These are phyloP conservation scores for Paecilomyces niveus DNA, from an alignment of 2,329 filamentous ascomycete genomes.

Conservation along the genomic window DNA sequence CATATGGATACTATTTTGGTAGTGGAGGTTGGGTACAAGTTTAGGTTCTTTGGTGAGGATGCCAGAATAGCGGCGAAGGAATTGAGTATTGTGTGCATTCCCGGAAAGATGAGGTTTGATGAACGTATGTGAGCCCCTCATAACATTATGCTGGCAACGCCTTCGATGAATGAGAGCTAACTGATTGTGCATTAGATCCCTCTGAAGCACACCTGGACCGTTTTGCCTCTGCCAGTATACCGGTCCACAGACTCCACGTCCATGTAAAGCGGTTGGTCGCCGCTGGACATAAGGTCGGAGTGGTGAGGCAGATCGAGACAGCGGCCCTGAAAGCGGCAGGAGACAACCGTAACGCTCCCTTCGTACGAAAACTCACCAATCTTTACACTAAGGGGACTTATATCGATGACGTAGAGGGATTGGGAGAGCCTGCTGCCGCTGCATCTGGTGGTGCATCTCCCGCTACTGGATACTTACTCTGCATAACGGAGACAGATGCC, in stretches of 20 bases:
- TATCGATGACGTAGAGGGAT: constrained; percentile 81
- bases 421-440: constrained; percentile 52
- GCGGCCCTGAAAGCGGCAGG: constrained; percentile 92
- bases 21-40: constrained; percentile 96
- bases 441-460: constrained; percentile 51
- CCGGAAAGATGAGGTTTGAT: constrained; percentile 89
- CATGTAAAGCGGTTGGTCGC: constrained; percentile 89
- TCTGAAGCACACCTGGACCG: constrained; percentile 88
- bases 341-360: constrained; percentile 88
- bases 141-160: not conserved
- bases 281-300: constrained; percentile 91
- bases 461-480: constrained; percentile 80
- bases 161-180: not conserved
- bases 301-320: constrained; percentile 90
- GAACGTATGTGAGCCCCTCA: constrained; percentile 53
- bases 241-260: constrained; percentile 81
- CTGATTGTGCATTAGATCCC: constrained; percentile 49
- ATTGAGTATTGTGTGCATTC: constrained; percentile 91
- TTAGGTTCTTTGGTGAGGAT: constrained; percentile 94
- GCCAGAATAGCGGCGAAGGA: constrained; percentile 82
- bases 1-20: constrained; percentile 85
- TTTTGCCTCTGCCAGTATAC: constrained; percentile 94
- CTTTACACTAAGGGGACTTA: constrained; percentile 98
- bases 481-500: constrained; percentile 76
- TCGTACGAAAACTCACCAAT: constrained; percentile 87